Base-by-base conservation (phyloP, 805 yeast genomes). In the Yueomyces sinensis region DNA sequence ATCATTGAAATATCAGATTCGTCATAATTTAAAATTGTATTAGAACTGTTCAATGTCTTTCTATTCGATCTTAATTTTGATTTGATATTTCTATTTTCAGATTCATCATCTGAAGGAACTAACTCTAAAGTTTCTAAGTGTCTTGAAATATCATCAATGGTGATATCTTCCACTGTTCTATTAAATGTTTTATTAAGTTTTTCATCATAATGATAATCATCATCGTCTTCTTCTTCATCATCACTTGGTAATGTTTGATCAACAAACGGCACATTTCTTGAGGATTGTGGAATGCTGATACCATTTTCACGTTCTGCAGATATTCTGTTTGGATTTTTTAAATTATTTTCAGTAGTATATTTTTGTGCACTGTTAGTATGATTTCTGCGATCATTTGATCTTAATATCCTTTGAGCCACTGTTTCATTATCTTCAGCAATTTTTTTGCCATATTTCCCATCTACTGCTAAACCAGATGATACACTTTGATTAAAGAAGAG, bases 141-240 rank as follows among this genome's bases (percentile, higher is more conserved):
- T 33, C 59, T 47, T 1, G 62, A 57, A 6, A 57, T 54, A 28
- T 57, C 62, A 43, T 55, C 61, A 34, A 57, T 54, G 5, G 62
- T 55, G 32, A 57, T 56, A 40, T 57, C 62, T 34, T 57, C 62
- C 9, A 57, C 59, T 7, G 62, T 56, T 22, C 55, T 47, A 40
- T 57, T 57, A 42, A 57, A 57, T 1, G 62, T 55, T 38, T 52
- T 53, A 35, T 57, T 57, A 32, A 56, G 41, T 35, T 52, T 55
- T 37, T 57, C 62, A 34, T 57, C 56, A 32, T 56, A 55, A 7
- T 41, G 54, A 33, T 57, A 56, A 32, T 57, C 59, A 14, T 56
- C 60, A 38, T 56, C 60, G 13, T 54, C 56, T 27, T 52, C 49
- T 13, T 56, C 58, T n/a, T n/a, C n/a, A 17, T 54, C 59, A 11